Evolutionary conservation across 140 eudicot species (phyloP).

Genomic region (Cichorium intybus): DNA sequence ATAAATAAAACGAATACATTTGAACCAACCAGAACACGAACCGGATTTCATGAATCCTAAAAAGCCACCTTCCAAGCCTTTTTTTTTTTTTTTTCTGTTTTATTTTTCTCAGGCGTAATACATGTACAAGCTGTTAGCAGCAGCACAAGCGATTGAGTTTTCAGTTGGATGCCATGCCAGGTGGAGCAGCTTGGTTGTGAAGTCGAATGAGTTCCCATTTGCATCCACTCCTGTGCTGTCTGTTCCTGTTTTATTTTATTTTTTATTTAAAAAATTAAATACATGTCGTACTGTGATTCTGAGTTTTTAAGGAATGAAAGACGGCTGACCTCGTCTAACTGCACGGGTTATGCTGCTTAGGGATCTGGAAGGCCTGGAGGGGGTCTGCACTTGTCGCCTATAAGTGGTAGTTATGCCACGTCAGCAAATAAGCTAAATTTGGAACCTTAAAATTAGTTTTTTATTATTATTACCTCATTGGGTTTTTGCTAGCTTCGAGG

Average conservation of each 20-base stretch:
- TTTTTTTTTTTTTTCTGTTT: neutral
- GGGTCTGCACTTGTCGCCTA: conserved; percentile 79
- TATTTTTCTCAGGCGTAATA: conserved; percentile 60
- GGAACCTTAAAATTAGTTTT: neutral
- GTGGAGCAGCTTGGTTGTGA: conserved; percentile 74
- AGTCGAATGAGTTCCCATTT: conserved; percentile 70
- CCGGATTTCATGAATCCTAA: conserved; percentile 9
- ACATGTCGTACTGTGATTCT: neutral
- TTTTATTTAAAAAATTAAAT: neutral
- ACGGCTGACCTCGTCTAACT: conserved; percentile 69
- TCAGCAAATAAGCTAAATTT: neutral
- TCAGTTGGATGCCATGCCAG: conserved; percentile 95
- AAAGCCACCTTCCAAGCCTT: too few species aligned
- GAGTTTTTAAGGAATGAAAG: neutral
- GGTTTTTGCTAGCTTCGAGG: conserved; percentile 92
- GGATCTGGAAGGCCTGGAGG: conserved; percentile 82
- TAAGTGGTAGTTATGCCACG: neutral
- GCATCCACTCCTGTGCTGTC: conserved; percentile 65
- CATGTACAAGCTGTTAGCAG: conserved; percentile 97
- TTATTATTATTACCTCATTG: conserved; percentile 62
- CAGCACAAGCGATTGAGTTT: conserved; percentile 92
- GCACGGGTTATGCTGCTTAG: conserved; percentile 69
- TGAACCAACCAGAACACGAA: conserved; percentile 30
- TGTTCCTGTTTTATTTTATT: conserved; percentile 12
- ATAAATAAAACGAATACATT: conserved; percentile 27